Conservation (phyloP, 2,329 filamentous ascomycete genomes). For the Sporothrix dimorphospora region DNA sequence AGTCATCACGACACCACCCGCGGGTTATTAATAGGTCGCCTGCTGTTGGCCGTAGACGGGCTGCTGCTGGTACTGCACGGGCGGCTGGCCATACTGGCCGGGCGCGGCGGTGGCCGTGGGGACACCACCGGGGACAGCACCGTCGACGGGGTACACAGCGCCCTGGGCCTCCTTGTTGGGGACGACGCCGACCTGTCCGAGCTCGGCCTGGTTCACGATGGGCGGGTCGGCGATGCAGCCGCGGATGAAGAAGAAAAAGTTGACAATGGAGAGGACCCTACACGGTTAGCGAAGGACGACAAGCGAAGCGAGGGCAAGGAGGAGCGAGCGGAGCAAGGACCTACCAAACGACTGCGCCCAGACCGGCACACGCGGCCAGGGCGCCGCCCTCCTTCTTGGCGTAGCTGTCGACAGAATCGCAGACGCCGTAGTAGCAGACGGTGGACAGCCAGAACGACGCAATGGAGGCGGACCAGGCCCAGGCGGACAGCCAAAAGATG, state of each 20-base stretch:
- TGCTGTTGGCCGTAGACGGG: slow-evolving; percentile 27
- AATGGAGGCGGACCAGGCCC: slow-evolving; percentile 31
- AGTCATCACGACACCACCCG: not conserved
- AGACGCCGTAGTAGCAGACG: slow-evolving; percentile 40
- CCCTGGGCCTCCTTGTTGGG: slow-evolving; percentile 24
- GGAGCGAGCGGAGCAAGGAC: not conserved
- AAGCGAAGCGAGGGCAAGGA: not conserved
- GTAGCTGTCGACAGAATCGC: slow-evolving; percentile 31
- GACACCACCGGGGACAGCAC: not conserved
- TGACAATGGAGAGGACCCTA: slow-evolving; percentile 46
- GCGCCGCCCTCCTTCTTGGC: slow-evolving; percentile 39
- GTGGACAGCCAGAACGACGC: slow-evolving; percentile 44
- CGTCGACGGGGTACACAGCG: slow-evolving; percentile 11
- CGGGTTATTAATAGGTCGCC: not conserved
- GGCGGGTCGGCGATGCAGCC: slow-evolving; percentile 27
- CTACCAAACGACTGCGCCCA: slow-evolving; percentile 41
- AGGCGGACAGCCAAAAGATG: slow-evolving; percentile 45
- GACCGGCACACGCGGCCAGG: slow-evolving; percentile 46
- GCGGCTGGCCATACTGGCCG: not conserved
- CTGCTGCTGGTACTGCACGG: slow-evolving; percentile 24
- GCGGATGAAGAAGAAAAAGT: slow-evolving; percentile 46
- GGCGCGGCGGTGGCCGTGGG: not conserved
- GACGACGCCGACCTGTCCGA: slow-evolving; percentile 28
- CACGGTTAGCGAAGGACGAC: not conserved
- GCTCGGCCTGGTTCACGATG: slow-evolving; percentile 28